These are phyloP conservation scores for Rutstroemia sp. DNA, from an alignment of 2,329 filamentous ascomycete species.

Conservation along the genomic window DNA sequence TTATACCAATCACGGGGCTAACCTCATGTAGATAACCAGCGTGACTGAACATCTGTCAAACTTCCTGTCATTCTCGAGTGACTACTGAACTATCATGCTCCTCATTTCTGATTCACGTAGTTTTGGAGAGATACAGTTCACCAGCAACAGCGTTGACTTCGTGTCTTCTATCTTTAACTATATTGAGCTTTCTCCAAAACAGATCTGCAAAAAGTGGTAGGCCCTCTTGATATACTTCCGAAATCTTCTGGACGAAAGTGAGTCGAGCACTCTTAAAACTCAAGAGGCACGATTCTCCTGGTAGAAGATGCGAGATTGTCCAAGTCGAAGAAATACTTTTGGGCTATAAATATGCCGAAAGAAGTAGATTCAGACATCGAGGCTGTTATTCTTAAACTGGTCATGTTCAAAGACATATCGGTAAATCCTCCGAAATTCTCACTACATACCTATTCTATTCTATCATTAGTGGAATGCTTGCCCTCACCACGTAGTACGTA, in stretches of 20 bases:
- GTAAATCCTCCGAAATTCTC: too few species aligned
- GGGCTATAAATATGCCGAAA: constrained; percentile 15
- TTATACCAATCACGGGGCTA: background rate
- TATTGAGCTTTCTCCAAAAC: background rate
- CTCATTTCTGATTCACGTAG: too few species aligned
- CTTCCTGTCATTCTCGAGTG: background rate
- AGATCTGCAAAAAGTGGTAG: background rate
- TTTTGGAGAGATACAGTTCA: background rate
- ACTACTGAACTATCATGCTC: background rate
- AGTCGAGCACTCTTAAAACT: constrained; percentile 18
- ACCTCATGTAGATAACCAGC: too few species aligned
- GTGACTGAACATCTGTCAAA: background rate
- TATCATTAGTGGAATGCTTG: too few species aligned
- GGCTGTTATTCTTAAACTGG: background rate
- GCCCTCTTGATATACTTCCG: background rate
- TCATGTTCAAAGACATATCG: too few species aligned
- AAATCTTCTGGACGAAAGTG: background rate
- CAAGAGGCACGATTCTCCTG: constrained; percentile 20
- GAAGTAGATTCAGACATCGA: background rate
- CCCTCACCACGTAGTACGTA: too few species aligned
- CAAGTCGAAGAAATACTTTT: constrained; percentile 24
- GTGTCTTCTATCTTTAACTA: background rate
- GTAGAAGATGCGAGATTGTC: constrained; percentile 25
- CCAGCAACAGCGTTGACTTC: background rate
- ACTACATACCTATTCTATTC: too few species aligned